A percentile compares a stretch with the other conserved stretches of the same genome.
Conservation (phyloP, 208 protist species). For the Leishmania tropica region DNA sequence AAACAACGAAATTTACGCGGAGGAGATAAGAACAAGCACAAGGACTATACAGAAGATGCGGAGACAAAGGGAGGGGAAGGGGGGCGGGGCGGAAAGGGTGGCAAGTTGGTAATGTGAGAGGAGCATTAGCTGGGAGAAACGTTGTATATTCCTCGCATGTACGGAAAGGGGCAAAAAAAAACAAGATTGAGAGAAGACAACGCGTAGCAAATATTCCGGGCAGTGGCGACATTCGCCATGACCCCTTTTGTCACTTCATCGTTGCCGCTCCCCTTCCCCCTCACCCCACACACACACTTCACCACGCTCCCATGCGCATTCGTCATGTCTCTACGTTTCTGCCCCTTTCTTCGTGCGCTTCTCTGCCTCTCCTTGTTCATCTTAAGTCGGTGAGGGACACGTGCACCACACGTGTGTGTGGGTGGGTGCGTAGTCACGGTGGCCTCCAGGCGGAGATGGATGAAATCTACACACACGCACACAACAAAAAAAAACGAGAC, state of each 20-base stretch:
- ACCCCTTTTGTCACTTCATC: neutral
- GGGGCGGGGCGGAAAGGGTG: neutral
- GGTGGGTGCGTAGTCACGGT: neutral
- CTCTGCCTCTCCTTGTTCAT: neutral
- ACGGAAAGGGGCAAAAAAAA: neutral
- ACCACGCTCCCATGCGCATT: neutral
- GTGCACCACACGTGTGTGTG: neutral
- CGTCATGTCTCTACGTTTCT: neutral
- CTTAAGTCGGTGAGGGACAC: neutral
- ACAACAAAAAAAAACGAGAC: neutral
- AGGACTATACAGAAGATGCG: neutral
- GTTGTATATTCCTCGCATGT: neutral
- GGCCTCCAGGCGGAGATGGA: neutral
- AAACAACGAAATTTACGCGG: neutral
- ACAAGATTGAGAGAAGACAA: neutral
- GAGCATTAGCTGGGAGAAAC: neutral
- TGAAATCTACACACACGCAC: neutral
- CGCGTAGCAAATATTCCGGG: neutral
- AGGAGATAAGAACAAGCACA: neutral
- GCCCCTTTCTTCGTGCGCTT: neutral
- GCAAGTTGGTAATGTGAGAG: neutral
- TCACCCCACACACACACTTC: neutral
- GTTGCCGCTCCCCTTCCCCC: neutral
- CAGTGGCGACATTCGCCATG: neutral
- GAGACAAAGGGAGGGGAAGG: neutral